Percentiles rank a stretch among this genome's conserved stretches.
phyloP scores from a whole-genome alignment of 169 alveolate genomes.

The Haemoproteus tartakovskyi region DNA sequence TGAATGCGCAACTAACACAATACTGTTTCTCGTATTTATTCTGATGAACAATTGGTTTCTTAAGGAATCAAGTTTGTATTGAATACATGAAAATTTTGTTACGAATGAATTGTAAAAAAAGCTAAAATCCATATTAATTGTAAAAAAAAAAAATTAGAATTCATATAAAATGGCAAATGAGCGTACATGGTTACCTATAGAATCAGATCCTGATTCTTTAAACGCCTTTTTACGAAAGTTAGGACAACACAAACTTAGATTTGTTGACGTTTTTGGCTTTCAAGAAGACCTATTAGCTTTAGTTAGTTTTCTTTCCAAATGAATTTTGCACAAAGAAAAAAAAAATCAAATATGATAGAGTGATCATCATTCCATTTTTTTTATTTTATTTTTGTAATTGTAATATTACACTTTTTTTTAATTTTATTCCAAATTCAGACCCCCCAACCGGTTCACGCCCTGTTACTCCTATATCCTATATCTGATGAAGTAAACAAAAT shows the following conservation, averaged over 20 bases:
- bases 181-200: conserved; percentile 31
- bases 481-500: not conserved
- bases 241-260: conserved; percentile 33
- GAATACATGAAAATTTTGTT: too few relatives aligned
- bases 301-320: conserved; percentile 5
- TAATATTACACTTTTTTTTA: not conserved
- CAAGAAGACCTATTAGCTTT: conserved; percentile 27
- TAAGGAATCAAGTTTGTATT: too few relatives aligned
- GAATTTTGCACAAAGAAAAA: not conserved
- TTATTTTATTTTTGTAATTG: not conserved
- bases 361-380: not conserved
- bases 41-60: too few relatives aligned
- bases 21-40: too few relatives aligned
- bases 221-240: conserved; percentile 34
- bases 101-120: not conserved
- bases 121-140: not conserved
- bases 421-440: conserved; percentile 18
- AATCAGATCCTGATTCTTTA: conserved; percentile 49
- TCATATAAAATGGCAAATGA: conserved; percentile 3
- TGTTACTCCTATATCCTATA: conserved; percentile 35
- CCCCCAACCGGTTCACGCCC: conserved; percentile 53
- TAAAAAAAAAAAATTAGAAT: not conserved
- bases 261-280: conserved; percentile 47
- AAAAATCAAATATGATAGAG: not conserved
- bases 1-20: too few relatives aligned